phyloP scores from a whole-genome alignment of 2,329 filamentous ascomycete genomes.

The Colletotrichum godetiae region DNA sequence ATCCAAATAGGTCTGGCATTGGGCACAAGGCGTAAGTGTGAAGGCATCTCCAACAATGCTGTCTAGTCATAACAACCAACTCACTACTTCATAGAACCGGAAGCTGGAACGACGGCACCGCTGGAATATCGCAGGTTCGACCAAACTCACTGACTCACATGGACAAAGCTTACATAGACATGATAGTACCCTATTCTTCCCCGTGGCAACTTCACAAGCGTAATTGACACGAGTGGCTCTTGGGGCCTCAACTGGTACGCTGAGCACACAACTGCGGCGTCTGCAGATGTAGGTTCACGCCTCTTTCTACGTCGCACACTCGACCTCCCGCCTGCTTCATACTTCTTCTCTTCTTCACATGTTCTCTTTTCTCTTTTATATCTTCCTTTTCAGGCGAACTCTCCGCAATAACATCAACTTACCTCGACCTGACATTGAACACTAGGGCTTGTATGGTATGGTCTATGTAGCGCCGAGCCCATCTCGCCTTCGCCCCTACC shows the following conservation, averaged over 20 bases:
- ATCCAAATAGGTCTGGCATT: conserved; percentile 19
- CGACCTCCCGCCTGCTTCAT: background rate
- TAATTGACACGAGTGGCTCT: conserved; percentile 20
- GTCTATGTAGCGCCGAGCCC: conserved; percentile 25
- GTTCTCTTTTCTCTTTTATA: no score
- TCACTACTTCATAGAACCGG: background rate
- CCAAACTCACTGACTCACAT: no score
- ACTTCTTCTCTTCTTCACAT: background rate
- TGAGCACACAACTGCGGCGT: conserved; percentile 25
- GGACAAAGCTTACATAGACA: background rate
- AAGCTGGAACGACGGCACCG: conserved; percentile 26
- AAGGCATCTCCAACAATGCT: no score
- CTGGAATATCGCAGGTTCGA: conserved; percentile 20
- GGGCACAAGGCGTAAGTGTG: conserved; percentile 19
- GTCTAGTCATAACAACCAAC: background rate
- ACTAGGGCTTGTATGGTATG: conserved; percentile 30
- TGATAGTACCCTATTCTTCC: conserved; percentile 20
- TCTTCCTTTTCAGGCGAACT: background rate
- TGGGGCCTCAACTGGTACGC: conserved; percentile 30
- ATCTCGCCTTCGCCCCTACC: conserved; percentile 21
- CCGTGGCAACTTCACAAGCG: conserved; percentile 25
- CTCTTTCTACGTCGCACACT: background rate
- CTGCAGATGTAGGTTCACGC: conserved; percentile 9
- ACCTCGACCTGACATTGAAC: background rate
- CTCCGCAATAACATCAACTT: background rate